A percentile compares a stretch with the other conserved stretches of the same genome.
Evolutionary conservation across 352 stramenopile genomes (phyloP).

Genomic region (Hyaloperonospora arabidopsidis): DNA sequence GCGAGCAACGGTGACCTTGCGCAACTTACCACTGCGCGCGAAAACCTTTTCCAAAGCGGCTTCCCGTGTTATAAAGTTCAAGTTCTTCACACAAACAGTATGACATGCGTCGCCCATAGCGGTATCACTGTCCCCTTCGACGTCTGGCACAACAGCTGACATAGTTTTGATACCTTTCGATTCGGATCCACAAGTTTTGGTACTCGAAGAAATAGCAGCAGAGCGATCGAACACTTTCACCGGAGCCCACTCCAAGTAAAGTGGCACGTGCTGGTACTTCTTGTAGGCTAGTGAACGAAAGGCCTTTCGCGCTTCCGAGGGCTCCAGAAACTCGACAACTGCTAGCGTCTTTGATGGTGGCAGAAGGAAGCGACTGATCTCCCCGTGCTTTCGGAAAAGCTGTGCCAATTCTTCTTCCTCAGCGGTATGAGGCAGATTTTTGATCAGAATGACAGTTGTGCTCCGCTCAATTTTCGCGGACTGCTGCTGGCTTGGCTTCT

Average conservation of each 20-base stretch:
- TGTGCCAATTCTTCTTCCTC: constrained; percentile 90
- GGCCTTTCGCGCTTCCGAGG: constrained; percentile 91
- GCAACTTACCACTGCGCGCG: constrained; percentile 58
- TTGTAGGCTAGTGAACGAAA: constrained; percentile 97
- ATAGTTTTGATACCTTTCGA: constrained; percentile 55
- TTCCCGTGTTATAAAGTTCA: constrained; percentile 96
- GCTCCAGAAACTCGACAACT: constrained; percentile 93
- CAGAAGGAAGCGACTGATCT: constrained; percentile 82
- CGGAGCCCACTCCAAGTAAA: constrained; percentile 98
- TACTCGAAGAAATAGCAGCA: constrained; percentile 13
- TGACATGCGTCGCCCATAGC: constrained; percentile 55
- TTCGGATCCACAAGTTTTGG: constrained; percentile 11
- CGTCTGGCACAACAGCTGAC: constrained; percentile 37
- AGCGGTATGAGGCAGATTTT: constrained; percentile 96
- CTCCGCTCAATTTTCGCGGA: constrained; percentile 84
- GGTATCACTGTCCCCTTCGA: constrained; percentile 60
- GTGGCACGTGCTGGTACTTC: constrained; percentile 95
- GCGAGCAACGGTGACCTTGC: constrained; percentile 82
- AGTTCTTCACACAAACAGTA: constrained; percentile 98
- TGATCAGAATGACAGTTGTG: constrained; percentile 93
- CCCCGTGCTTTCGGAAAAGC: constrained; percentile 90
- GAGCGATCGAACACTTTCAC: constrained; percentile 67
- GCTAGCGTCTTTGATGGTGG: constrained; percentile 92
- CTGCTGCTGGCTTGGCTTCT: constrained; percentile 37
- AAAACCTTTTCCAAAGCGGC: constrained; percentile 70